Percentiles rank a stretch among this genome's conserved stretches.
Conservation (phyloP, 176 grass and related monocot genomes). For the Aegilops sharonensis region DNA sequence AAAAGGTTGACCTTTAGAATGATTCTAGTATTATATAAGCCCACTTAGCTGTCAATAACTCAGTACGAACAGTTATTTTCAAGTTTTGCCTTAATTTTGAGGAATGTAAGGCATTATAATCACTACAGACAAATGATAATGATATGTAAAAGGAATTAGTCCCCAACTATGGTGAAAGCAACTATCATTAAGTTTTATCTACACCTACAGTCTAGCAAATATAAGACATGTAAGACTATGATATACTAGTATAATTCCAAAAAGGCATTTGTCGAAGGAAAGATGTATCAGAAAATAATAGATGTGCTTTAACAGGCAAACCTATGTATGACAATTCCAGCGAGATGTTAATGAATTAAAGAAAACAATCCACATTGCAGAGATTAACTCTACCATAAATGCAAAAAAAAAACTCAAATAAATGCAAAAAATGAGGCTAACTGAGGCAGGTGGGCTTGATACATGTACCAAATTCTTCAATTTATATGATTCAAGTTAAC, state of each 20-base stretch:
- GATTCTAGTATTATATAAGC: background rate
- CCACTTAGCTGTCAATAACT: background rate
- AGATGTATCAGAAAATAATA: background rate
- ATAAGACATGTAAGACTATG: constrained; percentile 5
- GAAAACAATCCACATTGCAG: background rate
- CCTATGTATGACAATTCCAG: background rate
- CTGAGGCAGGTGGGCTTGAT: background rate
- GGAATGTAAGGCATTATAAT: constrained; percentile 8
- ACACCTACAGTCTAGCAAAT: background rate
- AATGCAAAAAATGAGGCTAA: background rate
- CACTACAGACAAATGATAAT: background rate
- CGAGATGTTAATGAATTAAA: background rate
- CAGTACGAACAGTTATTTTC: background rate
- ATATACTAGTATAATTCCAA: background rate
- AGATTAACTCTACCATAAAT: background rate
- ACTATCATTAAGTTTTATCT: background rate
- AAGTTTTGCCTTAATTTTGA: background rate
- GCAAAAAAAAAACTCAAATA: background rate
- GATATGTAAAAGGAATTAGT: background rate
- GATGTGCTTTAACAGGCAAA: background rate
- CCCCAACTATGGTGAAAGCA: background rate
- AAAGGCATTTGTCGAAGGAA: background rate
- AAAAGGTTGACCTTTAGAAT: background rate
- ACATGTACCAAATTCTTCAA: background rate
- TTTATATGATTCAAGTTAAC: constrained; percentile 1